A percentile compares a stretch with the other conserved stretches of the same genome.
phyloP scores from a whole-genome alignment of 305 asterid species.

The Plantago coronopus region DNA sequence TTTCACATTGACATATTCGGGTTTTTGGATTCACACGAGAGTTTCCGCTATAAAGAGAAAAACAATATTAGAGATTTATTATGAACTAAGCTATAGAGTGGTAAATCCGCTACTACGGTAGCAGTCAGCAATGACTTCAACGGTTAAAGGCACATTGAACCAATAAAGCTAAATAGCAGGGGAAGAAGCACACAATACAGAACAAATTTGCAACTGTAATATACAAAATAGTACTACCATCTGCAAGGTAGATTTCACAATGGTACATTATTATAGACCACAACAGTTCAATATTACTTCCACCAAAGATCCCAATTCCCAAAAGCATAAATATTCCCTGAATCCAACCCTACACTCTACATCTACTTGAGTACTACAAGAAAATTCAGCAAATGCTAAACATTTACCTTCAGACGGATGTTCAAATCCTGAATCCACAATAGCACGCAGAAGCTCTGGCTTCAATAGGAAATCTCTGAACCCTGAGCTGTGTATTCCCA shows the following conservation, averaged over 20 bases:
- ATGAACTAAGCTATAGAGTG: background rate
- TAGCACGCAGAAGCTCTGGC: constrained; percentile 91
- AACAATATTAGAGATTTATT: too few species aligned
- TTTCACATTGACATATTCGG: background rate
- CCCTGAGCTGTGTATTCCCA: constrained; percentile 93
- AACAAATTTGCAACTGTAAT: too few species aligned
- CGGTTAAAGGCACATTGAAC: too few species aligned
- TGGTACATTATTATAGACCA: too few species aligned
- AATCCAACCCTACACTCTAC: background rate
- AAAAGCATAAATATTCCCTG: background rate
- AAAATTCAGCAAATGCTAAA: background rate
- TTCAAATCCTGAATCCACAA: constrained; percentile 93
- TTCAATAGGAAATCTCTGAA: constrained; percentile 89
- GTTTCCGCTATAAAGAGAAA: background rate
- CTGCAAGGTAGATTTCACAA: too few species aligned
- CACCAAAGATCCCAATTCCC: background rate
- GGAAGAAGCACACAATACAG: background rate
- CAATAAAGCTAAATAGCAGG: background rate
- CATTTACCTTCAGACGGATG: constrained; percentile 92
- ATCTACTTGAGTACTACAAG: background rate
- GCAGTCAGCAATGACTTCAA: too few species aligned
- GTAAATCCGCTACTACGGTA: background rate
- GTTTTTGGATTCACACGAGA: background rate
- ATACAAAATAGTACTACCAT: too few species aligned
- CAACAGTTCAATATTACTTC: background rate